Percentiles rank a stretch among this genome's conserved stretches.
phyloP scores from a whole-genome alignment of 2,329 filamentous ascomycete genomes.

The Aspergillus spinulosporus region DNA sequence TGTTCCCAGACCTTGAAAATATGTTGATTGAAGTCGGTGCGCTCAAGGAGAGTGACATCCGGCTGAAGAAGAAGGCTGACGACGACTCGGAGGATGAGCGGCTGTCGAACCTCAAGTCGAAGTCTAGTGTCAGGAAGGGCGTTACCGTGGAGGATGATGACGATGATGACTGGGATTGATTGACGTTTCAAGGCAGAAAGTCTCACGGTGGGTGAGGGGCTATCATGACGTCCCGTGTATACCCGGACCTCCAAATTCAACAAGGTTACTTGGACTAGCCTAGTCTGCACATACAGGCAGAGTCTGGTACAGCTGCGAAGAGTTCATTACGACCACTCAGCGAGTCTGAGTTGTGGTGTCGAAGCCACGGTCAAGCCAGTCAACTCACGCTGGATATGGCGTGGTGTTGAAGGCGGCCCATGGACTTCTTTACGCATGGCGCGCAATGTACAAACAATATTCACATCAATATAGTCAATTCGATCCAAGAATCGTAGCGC shows the following conservation, averaged over 20 bases:
- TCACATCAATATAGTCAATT: not conserved
- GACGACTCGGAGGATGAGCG: conserved; percentile 58
- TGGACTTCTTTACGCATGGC: not conserved
- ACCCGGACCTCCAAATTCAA: not conserved
- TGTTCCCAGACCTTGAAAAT: conserved; percentile 66
- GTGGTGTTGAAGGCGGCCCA: not conserved
- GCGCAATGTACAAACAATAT: not conserved
- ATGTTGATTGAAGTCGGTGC: conserved; percentile 81
- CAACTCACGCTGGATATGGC: not conserved
- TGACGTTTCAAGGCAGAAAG: not conserved
- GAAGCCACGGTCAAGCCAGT: not conserved
- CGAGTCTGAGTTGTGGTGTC: not conserved
- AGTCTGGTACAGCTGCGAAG: not conserved
- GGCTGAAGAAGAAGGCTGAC: conserved; percentile 56
- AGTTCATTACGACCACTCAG: not conserved
- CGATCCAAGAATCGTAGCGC: not conserved
- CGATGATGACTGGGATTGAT: conserved; percentile 55
- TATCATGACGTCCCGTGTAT: not conserved
- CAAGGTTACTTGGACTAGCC: not conserved
- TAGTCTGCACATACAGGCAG: not conserved
- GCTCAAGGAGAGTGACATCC: conserved; percentile 73
- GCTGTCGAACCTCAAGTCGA: conserved; percentile 51
- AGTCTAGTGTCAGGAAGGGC: conserved; percentile 53
- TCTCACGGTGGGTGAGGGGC: not conserved
- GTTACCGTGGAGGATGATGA: conserved; percentile 48